phyloP scores from a whole-genome alignment of 768 basidiomycete species.

The Lactarius deliciosus region DNA sequence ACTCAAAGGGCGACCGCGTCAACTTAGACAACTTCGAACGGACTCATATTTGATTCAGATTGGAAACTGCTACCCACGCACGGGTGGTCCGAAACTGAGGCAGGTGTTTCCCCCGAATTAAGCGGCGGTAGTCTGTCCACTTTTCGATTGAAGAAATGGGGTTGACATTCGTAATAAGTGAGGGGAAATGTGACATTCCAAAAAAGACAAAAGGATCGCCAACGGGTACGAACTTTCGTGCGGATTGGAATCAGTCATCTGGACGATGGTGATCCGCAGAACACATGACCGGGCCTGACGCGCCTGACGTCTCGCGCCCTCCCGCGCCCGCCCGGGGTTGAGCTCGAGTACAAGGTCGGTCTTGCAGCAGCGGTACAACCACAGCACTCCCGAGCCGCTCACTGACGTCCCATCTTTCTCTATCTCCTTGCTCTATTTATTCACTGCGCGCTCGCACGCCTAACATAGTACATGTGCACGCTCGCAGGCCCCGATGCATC shows the following conservation, averaged over 20 bases:
- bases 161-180: conserved; percentile 36
- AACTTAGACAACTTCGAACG: no score
- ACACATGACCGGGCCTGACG: conserved; percentile 73
- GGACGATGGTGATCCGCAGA: conserved; percentile 46
- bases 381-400: background rate
- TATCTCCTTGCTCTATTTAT: no score
- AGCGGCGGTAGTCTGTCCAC: no score
- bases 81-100: no score
- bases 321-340: conserved; percentile 73
- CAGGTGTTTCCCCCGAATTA: no score
- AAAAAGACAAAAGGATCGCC: background rate
- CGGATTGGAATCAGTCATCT: background rate
- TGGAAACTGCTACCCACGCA: no score
- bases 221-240: background rate
- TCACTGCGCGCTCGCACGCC: background rate
- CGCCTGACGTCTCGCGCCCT: conserved; percentile 64
- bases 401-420: background rate
- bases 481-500: conserved; percentile 64
- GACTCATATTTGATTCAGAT: no score
- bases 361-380: background rate
- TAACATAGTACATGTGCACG: conserved; percentile 73
- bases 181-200: background rate
- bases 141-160: conserved; percentile 26
- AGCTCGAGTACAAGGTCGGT: conserved; percentile 81
- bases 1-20: no score